phyloP scores from a whole-genome alignment of 257 asterid genomes.

The Solanum pimpinellifolium region DNA sequence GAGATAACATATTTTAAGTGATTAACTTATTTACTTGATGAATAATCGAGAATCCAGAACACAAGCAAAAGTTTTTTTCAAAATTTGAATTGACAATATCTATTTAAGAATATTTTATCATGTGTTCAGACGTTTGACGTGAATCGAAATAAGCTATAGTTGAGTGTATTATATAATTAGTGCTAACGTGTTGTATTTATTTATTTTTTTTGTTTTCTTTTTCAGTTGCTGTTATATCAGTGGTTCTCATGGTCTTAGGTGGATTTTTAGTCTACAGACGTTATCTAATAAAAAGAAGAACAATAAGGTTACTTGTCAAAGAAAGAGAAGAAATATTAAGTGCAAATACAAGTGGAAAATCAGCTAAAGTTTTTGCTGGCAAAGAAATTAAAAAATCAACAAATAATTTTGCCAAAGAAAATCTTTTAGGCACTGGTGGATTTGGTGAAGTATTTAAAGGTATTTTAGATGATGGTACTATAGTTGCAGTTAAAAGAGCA shows the following conservation, averaged over 20 bases:
- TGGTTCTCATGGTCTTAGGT: constrained; percentile 20
- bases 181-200: background rate
- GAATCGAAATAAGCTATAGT: rapidly evolving
- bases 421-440: constrained; percentile 46
- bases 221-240: constrained; percentile 30
- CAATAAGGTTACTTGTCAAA: constrained; percentile 17
- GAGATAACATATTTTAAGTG: background rate
- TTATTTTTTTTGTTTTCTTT: background rate
- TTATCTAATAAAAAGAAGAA: constrained; percentile 1
- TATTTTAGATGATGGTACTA: constrained; percentile 31
- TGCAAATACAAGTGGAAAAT: constrained; percentile 35
- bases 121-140: background rate
- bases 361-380: constrained; percentile 42
- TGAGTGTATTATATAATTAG: background rate
- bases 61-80: background rate
- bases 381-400: constrained; percentile 51
- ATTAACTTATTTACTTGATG: background rate
- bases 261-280: constrained; percentile 29
- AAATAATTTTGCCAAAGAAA: constrained; percentile 30
- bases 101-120: background rate
- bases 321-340: constrained; percentile 47
- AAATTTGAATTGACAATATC: background rate
- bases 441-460: constrained; percentile 65
- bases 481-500: constrained; percentile 47
- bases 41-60: rapidly evolving